Evolutionary conservation across 805 yeast species (phyloP).

Genomic region (Myxozyma neotropica): DNA sequence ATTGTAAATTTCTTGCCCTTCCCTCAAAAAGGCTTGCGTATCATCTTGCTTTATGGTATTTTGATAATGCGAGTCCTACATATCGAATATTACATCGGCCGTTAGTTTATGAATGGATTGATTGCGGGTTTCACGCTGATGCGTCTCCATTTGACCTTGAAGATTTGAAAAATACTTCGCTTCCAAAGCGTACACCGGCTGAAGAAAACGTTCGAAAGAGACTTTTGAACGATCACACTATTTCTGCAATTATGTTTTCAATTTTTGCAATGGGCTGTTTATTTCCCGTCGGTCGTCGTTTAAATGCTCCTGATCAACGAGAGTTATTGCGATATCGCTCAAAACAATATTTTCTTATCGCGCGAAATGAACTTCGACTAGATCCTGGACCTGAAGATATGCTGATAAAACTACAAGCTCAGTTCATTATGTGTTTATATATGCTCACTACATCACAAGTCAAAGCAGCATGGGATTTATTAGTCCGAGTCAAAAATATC

Average conservation of each 20-base stretch:
- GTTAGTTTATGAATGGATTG: slow-evolving; percentile 24
- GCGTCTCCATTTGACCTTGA: slow-evolving; percentile 7
- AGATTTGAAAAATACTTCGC: neutral
- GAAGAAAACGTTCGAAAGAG: slow-evolving; percentile 6
- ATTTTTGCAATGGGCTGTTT: slow-evolving; percentile 28
- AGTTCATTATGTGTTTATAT: slow-evolving; percentile 24
- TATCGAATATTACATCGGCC: slow-evolving; percentile 30
- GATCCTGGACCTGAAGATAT: slow-evolving; percentile 6
- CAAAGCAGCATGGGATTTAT: slow-evolving; percentile 26
- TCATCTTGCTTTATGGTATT: slow-evolving; percentile 23
- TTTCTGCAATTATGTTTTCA: slow-evolving; percentile 24
- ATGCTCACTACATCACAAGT: slow-evolving; percentile 24
- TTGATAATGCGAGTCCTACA: slow-evolving; percentile 30
- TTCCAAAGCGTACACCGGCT: neutral
- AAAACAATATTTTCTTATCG: slow-evolving; percentile 16
- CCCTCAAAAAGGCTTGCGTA: slow-evolving; percentile 23
- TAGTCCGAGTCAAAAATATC: slow-evolving; percentile 12
- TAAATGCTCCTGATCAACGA: neutral
- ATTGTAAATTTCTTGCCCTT: slow-evolving; percentile 20
- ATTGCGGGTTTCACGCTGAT: slow-evolving; percentile 27
- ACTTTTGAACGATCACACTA: slow-evolving; percentile 14
- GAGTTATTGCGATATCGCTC: slow-evolving; percentile 13
- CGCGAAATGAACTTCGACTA: slow-evolving; percentile 21
- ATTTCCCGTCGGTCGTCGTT: slow-evolving; percentile 15
- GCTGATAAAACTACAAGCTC: slow-evolving; percentile 23